A percentile compares a stretch with the other conserved stretches of the same genome.
phyloP scores from a whole-genome alignment of 768 basidiomycete genomes.

The Gymnopilus junonius region DNA sequence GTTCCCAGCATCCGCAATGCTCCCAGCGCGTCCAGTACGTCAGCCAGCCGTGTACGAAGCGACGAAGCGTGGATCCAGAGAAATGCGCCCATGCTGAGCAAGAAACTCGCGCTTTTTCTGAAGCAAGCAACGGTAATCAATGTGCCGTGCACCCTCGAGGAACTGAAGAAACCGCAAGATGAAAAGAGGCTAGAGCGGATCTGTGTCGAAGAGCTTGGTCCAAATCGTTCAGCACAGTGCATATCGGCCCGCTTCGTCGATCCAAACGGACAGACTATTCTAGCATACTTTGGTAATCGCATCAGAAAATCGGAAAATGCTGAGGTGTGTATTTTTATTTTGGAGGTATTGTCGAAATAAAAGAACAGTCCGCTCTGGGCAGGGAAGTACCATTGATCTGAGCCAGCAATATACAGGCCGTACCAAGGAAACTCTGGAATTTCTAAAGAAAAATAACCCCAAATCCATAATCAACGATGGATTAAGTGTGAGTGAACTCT shows the following conservation, averaged over 20 bases:
- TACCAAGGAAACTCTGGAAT: background rate
- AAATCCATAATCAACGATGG: background rate
- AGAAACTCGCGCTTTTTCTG: background rate
- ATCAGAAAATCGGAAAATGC: background rate
- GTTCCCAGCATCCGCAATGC: no score
- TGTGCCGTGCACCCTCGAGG: background rate
- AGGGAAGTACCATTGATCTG: background rate
- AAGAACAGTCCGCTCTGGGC: background rate
- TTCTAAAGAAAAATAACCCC: background rate
- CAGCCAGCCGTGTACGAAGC: no score
- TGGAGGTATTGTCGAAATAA: background rate
- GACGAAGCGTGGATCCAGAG: no score
- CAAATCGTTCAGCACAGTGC: background rate
- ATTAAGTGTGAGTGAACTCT: background rate
- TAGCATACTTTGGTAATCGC: background rate
- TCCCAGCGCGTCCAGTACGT: no score
- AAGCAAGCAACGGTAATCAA: background rate
- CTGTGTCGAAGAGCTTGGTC: background rate
- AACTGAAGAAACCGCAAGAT: background rate
- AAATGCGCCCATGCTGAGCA: no score
- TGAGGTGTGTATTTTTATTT: no score
- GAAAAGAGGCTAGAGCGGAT: background rate
- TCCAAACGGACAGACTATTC: background rate
- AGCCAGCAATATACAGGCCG: background rate
- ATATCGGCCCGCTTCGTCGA: background rate